Base-by-base conservation (phyloP, 345 rosid species). In the Physaria fendleri region DNA sequence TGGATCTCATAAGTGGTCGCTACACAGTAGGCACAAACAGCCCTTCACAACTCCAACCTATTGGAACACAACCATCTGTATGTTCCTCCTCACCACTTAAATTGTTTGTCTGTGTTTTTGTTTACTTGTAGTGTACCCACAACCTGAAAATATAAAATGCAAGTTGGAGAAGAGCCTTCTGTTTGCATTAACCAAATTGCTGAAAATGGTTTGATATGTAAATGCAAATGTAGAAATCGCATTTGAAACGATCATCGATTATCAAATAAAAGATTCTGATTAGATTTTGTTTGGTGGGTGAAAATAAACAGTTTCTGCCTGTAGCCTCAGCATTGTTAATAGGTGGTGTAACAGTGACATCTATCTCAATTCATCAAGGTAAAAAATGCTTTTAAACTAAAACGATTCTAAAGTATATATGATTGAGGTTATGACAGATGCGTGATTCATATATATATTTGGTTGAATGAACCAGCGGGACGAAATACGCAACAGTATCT, bases 361-460 rank as follows among this genome's bases (percentile, higher is more conserved):
- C 97, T 29, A 62, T 93, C 74, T 75, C 95, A n/a, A 25, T 86
- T 58, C 95, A 89, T 27, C 95, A 86, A 80, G 99, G 99, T 93
- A 78, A 12, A 15, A 12, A n/a, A n/a, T n/a, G 8, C 3, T 16
- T 21, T 20, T 35, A 5, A 5, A 28, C 16, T 11, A 5, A 30
- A 2, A 11, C n/a, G 32, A 52, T 4, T 30, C 40, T 16, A 8
- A 3, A 3, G 2, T 18, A 32, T 1, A 4, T 23, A 30, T 3
- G 39, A 29, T 37, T 41, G 30, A 12, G 38, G 8, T 54, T 23
- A 30, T 3, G 39, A 29, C 29, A 32, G 30, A 12, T 30, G 8
- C 45, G 39, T 69, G 63, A 23, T 21, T 61, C 15, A 42, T 20
- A 2, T 18, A 5, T n/a, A n/a, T n/a, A n/a, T n/a, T 32, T 40